Percentiles rank a stretch among this genome's conserved stretches.
These are phyloP conservation scores for Andrographis paniculata DNA, from an alignment of 305 asterid genomes.

Conservation along the genomic window DNA sequence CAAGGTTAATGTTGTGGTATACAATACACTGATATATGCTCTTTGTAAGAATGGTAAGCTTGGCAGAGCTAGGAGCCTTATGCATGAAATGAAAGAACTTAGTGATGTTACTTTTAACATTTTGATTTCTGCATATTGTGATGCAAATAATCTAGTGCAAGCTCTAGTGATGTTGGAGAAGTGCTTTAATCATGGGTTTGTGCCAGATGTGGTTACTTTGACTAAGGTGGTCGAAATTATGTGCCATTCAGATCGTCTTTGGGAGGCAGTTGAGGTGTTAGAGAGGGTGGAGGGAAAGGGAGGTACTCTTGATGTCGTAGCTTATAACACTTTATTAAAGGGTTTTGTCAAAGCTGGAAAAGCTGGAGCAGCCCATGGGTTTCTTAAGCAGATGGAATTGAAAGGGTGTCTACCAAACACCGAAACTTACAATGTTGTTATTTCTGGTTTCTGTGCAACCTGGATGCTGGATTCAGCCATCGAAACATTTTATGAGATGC, in stretches of 20 bases:
- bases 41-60: constrained; percentile 81
- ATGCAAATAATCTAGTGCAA: constrained; percentile 51
- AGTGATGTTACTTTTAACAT: constrained; percentile 67
- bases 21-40: constrained; percentile 66
- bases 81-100: constrained; percentile 53
- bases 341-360: constrained; percentile 64
- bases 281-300: constrained; percentile 65
- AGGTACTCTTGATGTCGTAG: constrained; percentile 50
- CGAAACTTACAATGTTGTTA: constrained; percentile 61
- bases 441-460: constrained; percentile 53
- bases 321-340: constrained; percentile 58
- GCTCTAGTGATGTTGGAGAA: constrained; percentile 80
- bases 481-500: constrained; percentile 76
- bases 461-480: constrained; percentile 54
- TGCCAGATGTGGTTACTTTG: constrained; percentile 57
- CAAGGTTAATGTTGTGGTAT: constrained; percentile 44
- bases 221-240: constrained; percentile 54
- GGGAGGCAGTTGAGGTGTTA: constrained; percentile 68
- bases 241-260: constrained; percentile 40
- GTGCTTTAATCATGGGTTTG: constrained; percentile 44
- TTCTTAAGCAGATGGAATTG: constrained; percentile 71
- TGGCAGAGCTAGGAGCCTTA: constrained; percentile 80
- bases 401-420: constrained; percentile 73
- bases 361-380: constrained; percentile 36
- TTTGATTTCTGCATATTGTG: constrained; percentile 69